These are phyloP conservation scores for Phytophthora sojae DNA, from an alignment of 352 stramenopile genomes.

Conservation along the genomic window DNA sequence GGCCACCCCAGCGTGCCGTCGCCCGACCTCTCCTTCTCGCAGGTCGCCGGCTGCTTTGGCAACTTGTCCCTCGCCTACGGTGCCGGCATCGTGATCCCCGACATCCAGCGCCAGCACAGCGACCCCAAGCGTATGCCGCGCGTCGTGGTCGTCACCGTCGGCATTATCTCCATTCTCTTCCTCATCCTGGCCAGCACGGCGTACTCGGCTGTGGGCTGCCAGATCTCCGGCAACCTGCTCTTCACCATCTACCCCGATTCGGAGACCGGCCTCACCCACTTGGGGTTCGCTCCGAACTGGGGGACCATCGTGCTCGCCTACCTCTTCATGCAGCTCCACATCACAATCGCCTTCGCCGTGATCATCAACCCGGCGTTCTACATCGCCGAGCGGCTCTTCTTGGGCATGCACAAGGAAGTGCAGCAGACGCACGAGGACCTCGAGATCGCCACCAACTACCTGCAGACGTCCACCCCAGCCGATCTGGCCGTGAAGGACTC, in stretches of 20 bases:
- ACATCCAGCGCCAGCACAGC: conserved; percentile 57
- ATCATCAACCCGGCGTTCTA: conserved; percentile 60
- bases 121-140: conserved; percentile 59
- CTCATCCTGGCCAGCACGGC: no score
- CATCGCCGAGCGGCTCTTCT: conserved; percentile 51
- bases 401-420: conserved; percentile 54
- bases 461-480: conserved; percentile 7
- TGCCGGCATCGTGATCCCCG: conserved; percentile 58
- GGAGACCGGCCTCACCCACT: conserved; percentile 32
- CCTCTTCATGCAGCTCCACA: conserved; percentile 65
- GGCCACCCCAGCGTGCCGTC: conserved; percentile 42
- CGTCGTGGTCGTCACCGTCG: conserved; percentile 49
- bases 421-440: conserved; percentile 8
- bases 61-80: conserved; percentile 66
- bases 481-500: conserved; percentile 10
- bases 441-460: conserved; percentile 17
- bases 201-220: no score
- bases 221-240: no score
- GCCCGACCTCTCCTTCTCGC: conserved; percentile 50
- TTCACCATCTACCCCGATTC: conserved; percentile 9
- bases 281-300: conserved; percentile 50
- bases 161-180: conserved; percentile 35
- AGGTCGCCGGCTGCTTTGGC: conserved; percentile 52
- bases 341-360: conserved; percentile 60
- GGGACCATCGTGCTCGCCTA: conserved; percentile 53